Evolutionary conservation across 306 rosid genomes (phyloP), one percentile per base, ranked within the genome.

Genomic region (Mimosa bimucronata): DNA sequence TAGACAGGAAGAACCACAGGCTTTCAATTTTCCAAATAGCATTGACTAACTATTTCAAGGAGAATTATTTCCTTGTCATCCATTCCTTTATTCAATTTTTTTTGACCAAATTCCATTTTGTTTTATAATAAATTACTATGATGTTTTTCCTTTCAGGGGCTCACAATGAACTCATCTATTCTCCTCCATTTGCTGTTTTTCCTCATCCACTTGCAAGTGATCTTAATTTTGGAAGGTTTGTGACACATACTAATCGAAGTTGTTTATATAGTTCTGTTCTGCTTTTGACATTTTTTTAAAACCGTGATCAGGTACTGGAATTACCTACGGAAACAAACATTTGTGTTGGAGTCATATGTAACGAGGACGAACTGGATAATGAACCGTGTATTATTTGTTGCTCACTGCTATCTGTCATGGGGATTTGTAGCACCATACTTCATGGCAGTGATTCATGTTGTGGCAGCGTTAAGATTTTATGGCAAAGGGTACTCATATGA

Each of bases 131-230:
- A 18, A 18, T 40, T 67, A 34, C 79, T 41, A 21, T 81, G 69
- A 48, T 58, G 26, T 74, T 76, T 38, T 76, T 46, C 71, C 80
- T 80, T 83, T 61, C 90, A 96, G 99, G 90, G 38, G 98, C 92
- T 86, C 93, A 93, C 80, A 92, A 96, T 80, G 89, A 88, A 84
- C 97, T 96, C 80, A 93, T 96, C 60, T 75, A 79, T 87, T 96
- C 99, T 81, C 99, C 98, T 77, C 94, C 99, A 10, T 92, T 93
- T 72, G 98, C 99, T 8, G 93, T 96, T 71, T 96, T 96, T 83
- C 99, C 99, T 74, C 99, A 96, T 60, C 99, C 99, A 77, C 99
- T 96, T 77, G 94, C 91, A 79, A 93, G 87, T 83, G 99, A 96
- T 88, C 97, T 96, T 55, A 96, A 87, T 87, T 96, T 96, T 75